Base-by-base conservation (phyloP, 768 basidiomycete species). In the Suillus luteus region DNA sequence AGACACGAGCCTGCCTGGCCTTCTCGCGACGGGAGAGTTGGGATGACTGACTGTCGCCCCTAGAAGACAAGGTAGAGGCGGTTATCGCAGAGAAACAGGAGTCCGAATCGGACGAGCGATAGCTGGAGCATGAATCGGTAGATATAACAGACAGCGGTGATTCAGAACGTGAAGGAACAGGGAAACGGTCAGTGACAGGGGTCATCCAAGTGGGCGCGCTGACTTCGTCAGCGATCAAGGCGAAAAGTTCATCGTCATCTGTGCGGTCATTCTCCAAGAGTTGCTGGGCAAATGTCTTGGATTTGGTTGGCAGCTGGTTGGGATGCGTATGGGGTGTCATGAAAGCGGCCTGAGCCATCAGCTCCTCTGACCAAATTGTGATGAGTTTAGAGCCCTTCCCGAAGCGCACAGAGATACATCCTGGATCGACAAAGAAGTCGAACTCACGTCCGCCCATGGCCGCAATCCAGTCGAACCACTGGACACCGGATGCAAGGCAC, bases 381-480 rank as follows among this genome's bases (percentile, higher is more conserved):
- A 85, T 73, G 62, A 85, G 79, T 70, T 82, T 81, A 62, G 78
- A 73, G 35, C 73, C 70, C 64, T 73, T 79, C 59, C 81, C 82
- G 71, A 83, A 80, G 65, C 89, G 89, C 66, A 91, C 78, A 64
- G 88, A 88, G 67, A 93, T 85, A 72, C 85, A 87, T 65, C 90
- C 91, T 66, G 92, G 92, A 73, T 93, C 89, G 69, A 92, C 83
- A 75, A 90, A 89, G 65, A 93, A 83, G 75, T 93, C 91, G 71
- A 93, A 87, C 76, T 90, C 88, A 63, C 79, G 76, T 67, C 84
- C 82, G 12, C 91, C 90, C 54, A 93, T 84, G 63, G 83, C 79
- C 54, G 81, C 68, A 61, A 92, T 90, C 92, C 92, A 93, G 72
- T 90, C 86, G 63, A 87, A 86, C 92, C 92, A 93, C 70, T 90